These are phyloP conservation scores for Talaromyces sp. DNA, from an alignment of 2,329 filamentous ascomycete species.

Conservation along the genomic window DNA sequence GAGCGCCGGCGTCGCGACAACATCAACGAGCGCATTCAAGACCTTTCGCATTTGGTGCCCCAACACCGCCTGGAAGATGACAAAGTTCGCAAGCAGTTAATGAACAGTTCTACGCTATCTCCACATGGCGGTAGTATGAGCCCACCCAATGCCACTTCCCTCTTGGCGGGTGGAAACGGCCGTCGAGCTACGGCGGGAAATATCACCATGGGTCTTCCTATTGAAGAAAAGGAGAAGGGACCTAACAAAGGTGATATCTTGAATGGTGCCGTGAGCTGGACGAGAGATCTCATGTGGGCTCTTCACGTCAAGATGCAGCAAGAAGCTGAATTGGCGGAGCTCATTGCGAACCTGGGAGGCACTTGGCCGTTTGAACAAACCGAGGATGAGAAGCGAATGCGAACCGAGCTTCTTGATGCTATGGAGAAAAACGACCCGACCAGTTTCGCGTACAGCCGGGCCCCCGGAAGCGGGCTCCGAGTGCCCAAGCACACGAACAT, in stretches of 20 bases:
- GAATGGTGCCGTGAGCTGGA: conserved; percentile 96
- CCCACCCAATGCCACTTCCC: conserved; percentile 59
- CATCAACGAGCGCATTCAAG: conserved; percentile 97
- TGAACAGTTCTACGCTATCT: conserved; percentile 85
- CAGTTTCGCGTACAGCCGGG: conserved; percentile 79
- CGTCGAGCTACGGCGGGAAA: conserved; percentile 73
- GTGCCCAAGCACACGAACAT: conserved; percentile 93
- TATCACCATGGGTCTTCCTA: conserved; percentile 85
- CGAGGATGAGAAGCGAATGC: conserved; percentile 94
- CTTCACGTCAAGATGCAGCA: conserved; percentile 82
- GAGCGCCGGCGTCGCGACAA: conserved; percentile 93
- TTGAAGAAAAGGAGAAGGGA: conserved; percentile 97
- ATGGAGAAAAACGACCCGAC: conserved; percentile 71
- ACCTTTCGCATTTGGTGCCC: conserved; percentile 88
- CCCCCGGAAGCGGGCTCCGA: conserved; percentile 74
- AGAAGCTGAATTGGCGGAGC: conserved; percentile 77
- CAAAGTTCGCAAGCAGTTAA: conserved; percentile 89
- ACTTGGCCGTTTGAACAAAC: conserved; percentile 74
- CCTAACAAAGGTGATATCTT: conserved; percentile 98
- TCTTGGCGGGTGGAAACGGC: conserved; percentile 77
- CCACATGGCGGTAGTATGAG: conserved; percentile 67
- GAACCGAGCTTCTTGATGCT: conserved; percentile 81
- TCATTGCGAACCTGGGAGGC: conserved; percentile 65
- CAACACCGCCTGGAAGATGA: conserved; percentile 91
- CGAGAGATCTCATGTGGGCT: conserved; percentile 96